phyloP scores from a whole-genome alignment of 495 filamentous ascomycete species.

The Xeromyces bisporus region DNA sequence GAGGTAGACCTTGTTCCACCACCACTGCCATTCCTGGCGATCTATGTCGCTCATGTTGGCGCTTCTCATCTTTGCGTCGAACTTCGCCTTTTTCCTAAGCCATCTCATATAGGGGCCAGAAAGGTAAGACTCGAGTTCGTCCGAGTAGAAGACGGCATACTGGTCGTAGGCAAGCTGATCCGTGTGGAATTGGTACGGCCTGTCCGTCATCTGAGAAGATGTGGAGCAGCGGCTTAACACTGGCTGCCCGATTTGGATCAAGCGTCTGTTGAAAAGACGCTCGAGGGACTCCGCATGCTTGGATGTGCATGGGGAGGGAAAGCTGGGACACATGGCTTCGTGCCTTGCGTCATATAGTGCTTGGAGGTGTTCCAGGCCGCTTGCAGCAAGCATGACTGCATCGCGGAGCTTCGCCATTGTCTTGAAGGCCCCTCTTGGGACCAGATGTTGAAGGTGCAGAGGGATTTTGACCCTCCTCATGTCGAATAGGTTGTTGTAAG shows the following conservation, averaged over 20 bases:
- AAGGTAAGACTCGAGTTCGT: slow-evolving; percentile 3
- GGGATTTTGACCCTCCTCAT: neutral
- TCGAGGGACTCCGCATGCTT: slow-evolving; percentile 8
- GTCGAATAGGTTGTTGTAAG: neutral
- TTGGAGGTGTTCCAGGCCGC: slow-evolving; percentile 5
- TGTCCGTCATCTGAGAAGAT: slow-evolving; percentile 7
- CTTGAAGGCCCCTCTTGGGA: neutral
- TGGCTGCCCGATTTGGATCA: slow-evolving; percentile 10
- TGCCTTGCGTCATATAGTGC: slow-evolving; percentile 5
- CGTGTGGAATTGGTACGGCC: slow-evolving; percentile 6
- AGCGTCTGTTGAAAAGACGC: slow-evolving; percentile 7
- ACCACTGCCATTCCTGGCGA: slow-evolving; percentile 8
- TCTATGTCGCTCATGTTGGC: slow-evolving; percentile 1
- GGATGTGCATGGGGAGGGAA: too few species aligned
- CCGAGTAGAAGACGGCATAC: slow-evolving; percentile 2
- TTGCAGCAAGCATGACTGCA: slow-evolving; percentile 1
- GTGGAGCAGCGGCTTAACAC: slow-evolving; percentile 6
- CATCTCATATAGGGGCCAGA: slow-evolving; percentile 3
- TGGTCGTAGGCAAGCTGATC: slow-evolving; percentile 5
- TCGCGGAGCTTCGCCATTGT: neutral
- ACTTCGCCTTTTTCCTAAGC: slow-evolving; percentile 1
- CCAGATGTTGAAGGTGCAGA: neutral
- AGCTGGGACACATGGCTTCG: slow-evolving; percentile 8
- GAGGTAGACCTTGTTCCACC: slow-evolving; percentile 9
- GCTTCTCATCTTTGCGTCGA: slow-evolving; percentile 1